Evolutionary conservation across 2,329 filamentous ascomycete genomes (phyloP).

Genomic region (Exophiala lecanii-corni): DNA sequence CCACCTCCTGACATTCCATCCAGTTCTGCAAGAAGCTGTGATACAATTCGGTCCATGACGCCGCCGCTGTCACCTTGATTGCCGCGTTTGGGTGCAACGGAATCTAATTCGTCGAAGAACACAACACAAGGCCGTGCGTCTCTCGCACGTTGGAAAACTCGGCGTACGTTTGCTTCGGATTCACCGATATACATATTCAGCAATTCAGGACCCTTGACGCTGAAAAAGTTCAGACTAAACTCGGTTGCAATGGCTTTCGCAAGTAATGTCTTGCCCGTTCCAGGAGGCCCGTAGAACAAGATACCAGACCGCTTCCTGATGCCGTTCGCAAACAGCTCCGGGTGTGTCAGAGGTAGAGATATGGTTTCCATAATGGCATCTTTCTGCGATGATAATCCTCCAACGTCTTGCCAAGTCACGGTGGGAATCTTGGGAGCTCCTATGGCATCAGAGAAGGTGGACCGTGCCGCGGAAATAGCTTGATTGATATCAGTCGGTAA

Average conservation of each 20-base stretch:
- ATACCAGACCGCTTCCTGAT: constrained; percentile 98
- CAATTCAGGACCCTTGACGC: constrained; percentile 83
- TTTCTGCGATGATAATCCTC: constrained; percentile 88
- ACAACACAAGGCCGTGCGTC: constrained; percentile 85
- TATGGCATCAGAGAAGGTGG: constrained; percentile 97
- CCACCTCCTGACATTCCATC: constrained; percentile 84
- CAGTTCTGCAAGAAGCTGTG: constrained; percentile 86
- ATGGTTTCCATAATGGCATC: constrained; percentile 97
- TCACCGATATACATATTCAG: constrained; percentile 97
- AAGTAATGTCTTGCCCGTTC: constrained; percentile 86
- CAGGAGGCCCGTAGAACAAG: constrained; percentile 84
- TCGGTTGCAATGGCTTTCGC: constrained; percentile 92
- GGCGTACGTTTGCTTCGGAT: constrained; percentile 83
- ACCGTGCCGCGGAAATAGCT: constrained; percentile 91
- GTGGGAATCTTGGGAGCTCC: constrained; percentile 97
- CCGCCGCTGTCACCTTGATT: constrained; percentile 96
- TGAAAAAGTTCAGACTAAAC: constrained; percentile 92
- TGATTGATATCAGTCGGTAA: constrained; percentile 80
- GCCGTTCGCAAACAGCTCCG: constrained; percentile 91
- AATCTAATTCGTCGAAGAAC: constrained; percentile 91
- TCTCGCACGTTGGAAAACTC: constrained; percentile 80
- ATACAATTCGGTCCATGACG: constrained; percentile 97
- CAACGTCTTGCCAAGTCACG: constrained; percentile 93
- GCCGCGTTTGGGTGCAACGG: constrained; percentile 89
- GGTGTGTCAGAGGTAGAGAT: constrained; percentile 82